Base-by-base conservation (phyloP, 2,329 filamentous ascomycete species). In the Colletotrichum caudatum region DNA sequence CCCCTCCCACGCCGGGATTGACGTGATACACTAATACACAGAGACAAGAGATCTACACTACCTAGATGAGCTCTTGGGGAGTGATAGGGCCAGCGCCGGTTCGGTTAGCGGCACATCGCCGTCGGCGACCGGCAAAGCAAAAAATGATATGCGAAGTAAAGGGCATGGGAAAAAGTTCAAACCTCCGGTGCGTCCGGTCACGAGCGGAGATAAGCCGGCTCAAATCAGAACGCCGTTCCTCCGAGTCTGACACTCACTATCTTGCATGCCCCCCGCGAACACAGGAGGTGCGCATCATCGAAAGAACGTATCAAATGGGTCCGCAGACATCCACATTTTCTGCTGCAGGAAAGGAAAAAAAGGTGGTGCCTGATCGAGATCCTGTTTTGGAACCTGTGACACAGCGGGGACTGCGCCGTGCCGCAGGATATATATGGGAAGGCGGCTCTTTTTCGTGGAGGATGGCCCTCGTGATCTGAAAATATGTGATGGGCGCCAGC, bases 391-490 rank as follows among this genome's bases (percentile, higher is more conserved):
- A 37, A 29, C 39, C 35, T 26, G 37, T 37, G 46, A 48, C 39
- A 39, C 53, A n/a, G 59, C 26, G 65, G 53, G 53, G 48, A 37
- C 50, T 64, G 54, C 54, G 44, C 62, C 54, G 46, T 69, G 66
- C 48, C 60, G 69, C 69, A 60, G 37, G 23, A 51, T 50, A 29
- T 29, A 29, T 29, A 29, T 29, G 29, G 20, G 46, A 54, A 56
- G 54, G 66, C 66, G 69, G 69, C 69, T 69, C 69, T 72, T 72
- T 72, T 69, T 69, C 69, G 69, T 64, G 69, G 18, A 69, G 57
- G 37, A 69, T 64, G 60, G 60, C 18, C 65, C 69, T 57, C 66
- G 69, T 72, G 65, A 72, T 66, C 20, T 41, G 59, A 72, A 63
- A 64, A 29, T n/a, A n/a, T n/a, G 54, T 41, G 41, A 33, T 29